Evolutionary conservation across 1,284 basidiomycete genomes (phyloP), one percentile per base, ranked within the genome.

Genomic region (Tilletia indica): DNA sequence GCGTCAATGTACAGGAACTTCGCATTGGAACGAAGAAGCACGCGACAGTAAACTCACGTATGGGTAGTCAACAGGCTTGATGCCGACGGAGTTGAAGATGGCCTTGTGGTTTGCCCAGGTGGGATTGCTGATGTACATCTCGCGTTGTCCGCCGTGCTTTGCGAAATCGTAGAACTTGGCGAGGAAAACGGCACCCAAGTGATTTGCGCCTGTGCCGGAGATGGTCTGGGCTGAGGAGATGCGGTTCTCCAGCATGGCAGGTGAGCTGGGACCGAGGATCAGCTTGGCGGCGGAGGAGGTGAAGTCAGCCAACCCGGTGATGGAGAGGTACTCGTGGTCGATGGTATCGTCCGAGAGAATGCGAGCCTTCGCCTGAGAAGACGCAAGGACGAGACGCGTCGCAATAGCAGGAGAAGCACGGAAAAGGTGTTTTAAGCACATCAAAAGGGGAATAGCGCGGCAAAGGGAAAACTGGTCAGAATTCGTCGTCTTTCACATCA

Each of bases 71-170:
- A 91, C 85, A 19, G 92, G 91, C 68, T 89, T 88, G 79, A 96
- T 90, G 51, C 91, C 92, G 61, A 92, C 91, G 2, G 92, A 92
- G 80, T 88, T 89, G 86, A 97, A 91, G 84, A 98, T 93, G 48
- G 92, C 90, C 80, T 68, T 89, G 86, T 98, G 94, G 86, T 94
- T 97, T 72, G 90, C 94, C 95, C 95, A 98, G 39, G 95, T 97
- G 47, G 94, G 94, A 84, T 94, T 90, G 82, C 92, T 93, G 79
- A 97, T 83, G 85, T 90, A 93, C 74, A 96, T 86, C 78, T 88
- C 88, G 78, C 90, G 90, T 68, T 81, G 76, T 45, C 69, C 77
- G 68, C 61, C 61, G 34, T 39, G 38, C 68, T 88, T 86, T 61
- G 75, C 75, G 73, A 79, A 84, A 51, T 87, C 85, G 86, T 96